Evolutionary conservation across 2,329 filamentous ascomycete species (phyloP).

Genomic region (Parastagonospora nodorum): DNA sequence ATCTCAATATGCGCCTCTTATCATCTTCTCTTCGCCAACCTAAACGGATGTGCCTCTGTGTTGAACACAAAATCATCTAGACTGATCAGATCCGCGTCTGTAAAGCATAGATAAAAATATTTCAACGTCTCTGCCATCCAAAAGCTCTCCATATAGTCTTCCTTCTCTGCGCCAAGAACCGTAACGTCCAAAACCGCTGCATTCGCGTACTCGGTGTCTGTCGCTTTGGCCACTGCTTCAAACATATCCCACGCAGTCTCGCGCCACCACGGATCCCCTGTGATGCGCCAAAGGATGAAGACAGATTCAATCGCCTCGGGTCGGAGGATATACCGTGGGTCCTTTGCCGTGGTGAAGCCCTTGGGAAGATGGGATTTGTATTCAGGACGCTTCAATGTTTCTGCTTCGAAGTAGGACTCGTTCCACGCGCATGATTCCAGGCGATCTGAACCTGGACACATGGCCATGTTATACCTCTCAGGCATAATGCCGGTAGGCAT

Average conservation of each 20-base stretch:
- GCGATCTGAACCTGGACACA: conserved; percentile 48
- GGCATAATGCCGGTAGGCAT: conserved; percentile 64
- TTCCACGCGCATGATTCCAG: conserved; percentile 56
- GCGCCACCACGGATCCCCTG: conserved; percentile 53
- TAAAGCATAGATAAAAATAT: conserved; percentile 55
- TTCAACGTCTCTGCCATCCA: conserved; percentile 57
- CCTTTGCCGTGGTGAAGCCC: conserved; percentile 49
- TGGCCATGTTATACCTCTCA: conserved; percentile 59
- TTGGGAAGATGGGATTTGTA: conserved; percentile 39
- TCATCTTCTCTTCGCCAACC: conserved; percentile 1
- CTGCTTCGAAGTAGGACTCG: conserved; percentile 53
- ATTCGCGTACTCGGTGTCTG: conserved; percentile 49
- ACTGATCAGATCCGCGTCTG: conserved; percentile 49
- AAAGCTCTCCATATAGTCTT: conserved; percentile 55
- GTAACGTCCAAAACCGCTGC: conserved; percentile 52
- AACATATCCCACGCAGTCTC: conserved; percentile 55
- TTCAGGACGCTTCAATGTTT: conserved; percentile 26
- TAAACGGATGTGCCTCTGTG: conserved; percentile 55
- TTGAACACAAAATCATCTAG: conserved; percentile 56
- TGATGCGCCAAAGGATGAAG: conserved; percentile 63
- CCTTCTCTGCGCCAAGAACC: conserved; percentile 31
- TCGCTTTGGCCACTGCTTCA: conserved; percentile 46
- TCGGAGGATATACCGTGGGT: conserved; percentile 52
- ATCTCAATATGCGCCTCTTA: too few species aligned
- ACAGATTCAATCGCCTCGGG: conserved; percentile 64